A percentile compares a stretch with the other conserved stretches of the same genome.
Conservation (phyloP, 1,284 basidiomycete genomes). For the Sutorius eximius region DNA sequence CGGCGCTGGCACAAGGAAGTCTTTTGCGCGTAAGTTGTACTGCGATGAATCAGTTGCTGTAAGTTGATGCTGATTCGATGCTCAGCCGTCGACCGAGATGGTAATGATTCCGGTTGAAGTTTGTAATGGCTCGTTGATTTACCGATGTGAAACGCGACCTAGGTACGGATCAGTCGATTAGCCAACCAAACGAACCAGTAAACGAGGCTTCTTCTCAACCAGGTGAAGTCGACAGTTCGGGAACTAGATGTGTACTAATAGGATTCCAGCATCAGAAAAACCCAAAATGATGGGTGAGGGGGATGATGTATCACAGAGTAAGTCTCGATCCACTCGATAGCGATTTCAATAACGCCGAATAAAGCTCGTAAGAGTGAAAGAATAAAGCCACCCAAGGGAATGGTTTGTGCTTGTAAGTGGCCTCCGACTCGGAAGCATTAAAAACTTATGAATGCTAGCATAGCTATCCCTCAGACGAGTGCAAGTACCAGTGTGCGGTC, state of each 20-base stretch:
- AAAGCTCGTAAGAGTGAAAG: slow-evolving; percentile 8
- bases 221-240: slow-evolving; percentile 13
- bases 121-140: not conserved
- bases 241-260: slow-evolving; percentile 1
- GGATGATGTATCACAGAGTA: slow-evolving; percentile 11
- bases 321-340: not conserved
- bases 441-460: slow-evolving; percentile 24
- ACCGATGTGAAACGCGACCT: not conserved
- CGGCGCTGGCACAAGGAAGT: not conserved
- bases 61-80: not conserved
- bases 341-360: slow-evolving; percentile 12
- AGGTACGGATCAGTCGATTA: slow-evolving; percentile 6
- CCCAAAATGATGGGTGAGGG: not conserved
- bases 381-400: not conserved
- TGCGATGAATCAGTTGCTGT: not conserved
- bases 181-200: not conserved
- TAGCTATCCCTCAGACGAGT: slow-evolving; percentile 29
- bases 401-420: slow-evolving; percentile 25
- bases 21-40: slow-evolving; percentile 15
- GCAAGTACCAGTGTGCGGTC: slow-evolving; percentile 17
- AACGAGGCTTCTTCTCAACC: slow-evolving; percentile 1
- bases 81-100: slow-evolving; percentile 8
- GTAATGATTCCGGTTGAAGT: slow-evolving; percentile 7
- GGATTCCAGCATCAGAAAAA: not conserved
- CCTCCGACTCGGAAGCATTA: slow-evolving; percentile 4